Evolutionary conservation across 2,329 filamentous ascomycete species (phyloP), one percentile per base, ranked within the genome.

Genomic region (Myotisia sp.): DNA sequence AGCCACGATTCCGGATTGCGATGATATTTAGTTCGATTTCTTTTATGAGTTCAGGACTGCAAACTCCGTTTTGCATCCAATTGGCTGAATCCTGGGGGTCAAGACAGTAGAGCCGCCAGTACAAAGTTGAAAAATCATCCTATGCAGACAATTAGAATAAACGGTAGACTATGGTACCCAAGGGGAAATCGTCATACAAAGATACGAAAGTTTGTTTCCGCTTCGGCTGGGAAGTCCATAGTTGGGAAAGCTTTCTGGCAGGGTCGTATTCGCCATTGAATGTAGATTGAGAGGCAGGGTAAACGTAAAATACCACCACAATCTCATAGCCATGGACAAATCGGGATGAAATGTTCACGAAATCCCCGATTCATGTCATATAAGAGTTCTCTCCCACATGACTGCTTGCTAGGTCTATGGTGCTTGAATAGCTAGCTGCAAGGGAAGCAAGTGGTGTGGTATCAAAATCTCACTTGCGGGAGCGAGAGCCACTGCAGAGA

Each of bases 151-250:
- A 26, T 23, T 27, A 17, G 13, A 12, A 32, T 29, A 19, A 32
- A 29, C 16, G 17, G 36, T 17, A 16, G 13, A 20, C 16, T 12
- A 20, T 26, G 14, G 17, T n/a, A 6, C 17, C 17, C 22, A 29
- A 13, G 5, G 16, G 17, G 26, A 19, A 20, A 33, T n/a, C 37
- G 27, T 52, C 59, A 44, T 51, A 62, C 59, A 47, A 60, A 54
- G 36, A 53, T 47, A 46, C 51, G 53, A 42, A 60, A 47, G 42
- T 61, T 62, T 28, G 58, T 62, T 43, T 52, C 53, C 38, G 54
- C 54, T 39, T 49, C 51, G 42, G 53, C 54, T 39, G 58, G 58
- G 48, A 62, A 62, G 44, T 61, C 58, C 58, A 61, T 62, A n/a
- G 36, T 41, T 37, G 23, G 17, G 30, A 20, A 36, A 34, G 29